Percentiles rank a stretch among this genome's conserved stretches.
Conservation (phyloP, 2,329 filamentous ascomycete genomes). For the Fusarium sp. region DNA sequence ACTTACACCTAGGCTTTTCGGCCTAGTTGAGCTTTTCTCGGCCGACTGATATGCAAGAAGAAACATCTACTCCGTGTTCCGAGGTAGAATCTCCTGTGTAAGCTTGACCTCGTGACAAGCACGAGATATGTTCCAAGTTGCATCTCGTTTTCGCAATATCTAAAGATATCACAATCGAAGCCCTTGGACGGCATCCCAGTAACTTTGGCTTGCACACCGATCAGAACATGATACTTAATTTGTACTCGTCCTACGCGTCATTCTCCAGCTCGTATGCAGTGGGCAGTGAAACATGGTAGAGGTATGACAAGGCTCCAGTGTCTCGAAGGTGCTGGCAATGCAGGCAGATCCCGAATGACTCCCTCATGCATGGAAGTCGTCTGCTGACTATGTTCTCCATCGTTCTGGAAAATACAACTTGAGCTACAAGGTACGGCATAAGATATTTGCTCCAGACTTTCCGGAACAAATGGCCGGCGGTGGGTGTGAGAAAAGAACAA, state of each 20-base stretch:
- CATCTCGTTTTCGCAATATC: slow-evolving; percentile 9
- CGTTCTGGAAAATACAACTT: slow-evolving; percentile 24
- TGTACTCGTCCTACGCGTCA: slow-evolving; percentile 22
- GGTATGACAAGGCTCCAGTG: slow-evolving; percentile 42
- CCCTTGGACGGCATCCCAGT: slow-evolving; percentile 6
- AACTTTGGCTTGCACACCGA: slow-evolving; percentile 17
- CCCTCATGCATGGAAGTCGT: slow-evolving; percentile 40
- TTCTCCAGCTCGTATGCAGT: slow-evolving; percentile 35
- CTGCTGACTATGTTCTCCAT: slow-evolving; percentile 44
- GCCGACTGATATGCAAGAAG: slow-evolving; percentile 39
- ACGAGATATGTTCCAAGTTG: slow-evolving; percentile 1
- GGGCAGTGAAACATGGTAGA: slow-evolving; percentile 44
- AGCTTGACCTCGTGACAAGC: slow-evolving; percentile 29
- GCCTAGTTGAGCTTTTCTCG: slow-evolving; percentile 41
- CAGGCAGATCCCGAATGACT: slow-evolving; percentile 46
- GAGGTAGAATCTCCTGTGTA: slow-evolving; percentile 19
- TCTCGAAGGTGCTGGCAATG: slow-evolving; percentile 44
- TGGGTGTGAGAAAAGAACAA: slow-evolving; percentile 17
- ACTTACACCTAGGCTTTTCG: slow-evolving; percentile 35
- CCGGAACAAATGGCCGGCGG: slow-evolving; percentile 10
- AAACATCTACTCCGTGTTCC: slow-evolving; percentile 31
- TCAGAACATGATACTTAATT: slow-evolving; percentile 17
- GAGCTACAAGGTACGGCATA: slow-evolving; percentile 15
- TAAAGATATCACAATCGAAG: slow-evolving; percentile 19
- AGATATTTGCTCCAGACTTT: slow-evolving; percentile 20